Evolutionary conservation across 106 monocot genomes (phyloP).

Genomic region (Cymbidium sinense): DNA sequence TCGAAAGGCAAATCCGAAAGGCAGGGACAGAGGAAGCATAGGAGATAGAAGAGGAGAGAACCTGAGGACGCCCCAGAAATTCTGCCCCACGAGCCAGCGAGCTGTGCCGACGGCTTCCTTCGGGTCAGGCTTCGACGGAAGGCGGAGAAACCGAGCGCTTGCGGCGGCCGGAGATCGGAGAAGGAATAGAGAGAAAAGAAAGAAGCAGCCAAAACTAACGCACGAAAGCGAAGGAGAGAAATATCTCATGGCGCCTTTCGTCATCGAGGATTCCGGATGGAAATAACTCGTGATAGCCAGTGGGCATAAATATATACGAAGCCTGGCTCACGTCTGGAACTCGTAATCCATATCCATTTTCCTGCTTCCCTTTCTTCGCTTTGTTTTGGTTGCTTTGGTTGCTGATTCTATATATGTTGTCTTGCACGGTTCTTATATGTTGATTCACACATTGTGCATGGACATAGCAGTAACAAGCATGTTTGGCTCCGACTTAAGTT

Average conservation of each 20-base stretch:
- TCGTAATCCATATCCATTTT: not conserved
- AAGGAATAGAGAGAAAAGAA: not conserved
- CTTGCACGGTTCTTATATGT: too few species aligned
- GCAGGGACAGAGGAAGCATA: not conserved
- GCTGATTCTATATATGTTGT: too few species aligned
- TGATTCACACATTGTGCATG: too few species aligned
- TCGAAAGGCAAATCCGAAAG: not conserved
- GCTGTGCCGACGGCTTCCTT: slow-evolving; percentile 62
- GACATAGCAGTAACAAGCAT: too few species aligned
- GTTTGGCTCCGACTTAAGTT: too few species aligned
- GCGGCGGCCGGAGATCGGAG: slow-evolving; percentile 5
- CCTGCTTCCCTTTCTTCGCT: too few species aligned
- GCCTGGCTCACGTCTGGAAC: not conserved
- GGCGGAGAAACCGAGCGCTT: slow-evolving; percentile 1
- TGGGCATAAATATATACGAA: not conserved
- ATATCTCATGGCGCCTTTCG: not conserved
- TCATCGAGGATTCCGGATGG: not conserved
- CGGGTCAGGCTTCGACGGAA: slow-evolving; percentile 52
- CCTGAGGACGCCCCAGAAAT: slow-evolving; percentile 88
- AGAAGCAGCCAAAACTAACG: not conserved
- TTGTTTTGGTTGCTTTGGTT: too few species aligned
- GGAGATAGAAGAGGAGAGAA: slow-evolving; percentile 2
- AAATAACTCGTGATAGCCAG: not conserved
- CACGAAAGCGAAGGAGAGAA: slow-evolving; percentile 1
- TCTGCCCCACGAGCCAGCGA: slow-evolving; percentile 70